Evolutionary conservation across 148 eudicot species (phyloP).

Genomic region (Rhododendron molle): DNA sequence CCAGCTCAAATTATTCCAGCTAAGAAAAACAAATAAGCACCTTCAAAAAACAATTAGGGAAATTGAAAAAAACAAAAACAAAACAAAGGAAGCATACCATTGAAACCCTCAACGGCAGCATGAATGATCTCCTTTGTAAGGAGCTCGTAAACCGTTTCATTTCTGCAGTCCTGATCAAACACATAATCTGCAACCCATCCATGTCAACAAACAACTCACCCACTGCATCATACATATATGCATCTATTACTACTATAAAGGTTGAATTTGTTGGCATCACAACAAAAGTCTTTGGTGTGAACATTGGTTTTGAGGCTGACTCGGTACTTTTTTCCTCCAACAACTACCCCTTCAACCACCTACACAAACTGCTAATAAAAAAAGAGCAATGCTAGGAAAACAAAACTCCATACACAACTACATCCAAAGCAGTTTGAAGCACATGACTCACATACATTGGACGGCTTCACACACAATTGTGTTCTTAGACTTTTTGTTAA

Average conservation of each 20-base stretch:
- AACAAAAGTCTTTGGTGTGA: too few species aligned
- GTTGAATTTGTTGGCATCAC: too few species aligned
- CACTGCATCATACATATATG: background rate
- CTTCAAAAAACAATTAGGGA: background rate
- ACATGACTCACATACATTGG: too few species aligned
- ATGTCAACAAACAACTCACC: background rate
- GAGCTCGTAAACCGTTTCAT: constrained; percentile 86
- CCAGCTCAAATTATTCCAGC: background rate
- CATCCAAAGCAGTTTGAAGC: too few species aligned
- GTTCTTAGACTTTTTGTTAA: too few species aligned
- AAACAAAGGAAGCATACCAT: constrained; percentile 39
- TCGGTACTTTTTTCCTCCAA: too few species aligned
- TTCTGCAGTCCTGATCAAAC: constrained; percentile 73
- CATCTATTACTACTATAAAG: too few species aligned
- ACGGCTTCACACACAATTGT: too few species aligned
- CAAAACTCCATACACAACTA: too few species aligned
- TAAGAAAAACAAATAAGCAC: background rate
- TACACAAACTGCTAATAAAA: too few species aligned
- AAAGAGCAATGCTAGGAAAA: too few species aligned
- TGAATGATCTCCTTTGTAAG: constrained; percentile 78
- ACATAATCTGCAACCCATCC: constrained; percentile 66
- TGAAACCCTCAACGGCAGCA: constrained; percentile 88
- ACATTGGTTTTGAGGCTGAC: background rate
- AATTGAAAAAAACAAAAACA: background rate
- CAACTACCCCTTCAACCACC: too few species aligned